Evolutionary conservation across 352 stramenopile genomes (phyloP), one percentile per base, ranked within the genome.

Genomic region (Blastocystis sp.): DNA sequence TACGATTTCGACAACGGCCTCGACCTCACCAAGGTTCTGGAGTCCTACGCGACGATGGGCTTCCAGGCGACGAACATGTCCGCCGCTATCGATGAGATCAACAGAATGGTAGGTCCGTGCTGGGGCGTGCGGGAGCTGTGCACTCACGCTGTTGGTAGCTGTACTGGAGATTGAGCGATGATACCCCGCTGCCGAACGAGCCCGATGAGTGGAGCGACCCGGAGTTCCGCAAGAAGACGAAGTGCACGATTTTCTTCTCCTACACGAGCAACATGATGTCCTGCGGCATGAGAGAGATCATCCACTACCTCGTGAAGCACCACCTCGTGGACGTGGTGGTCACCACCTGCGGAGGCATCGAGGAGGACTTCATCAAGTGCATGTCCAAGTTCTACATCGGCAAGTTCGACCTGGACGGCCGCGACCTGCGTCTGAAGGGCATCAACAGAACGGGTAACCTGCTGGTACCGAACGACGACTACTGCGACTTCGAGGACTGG

Each of bases 221-320:
- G 2, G 90, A 89, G 74, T 94, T 93, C 89, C 94, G 94, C 62
- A 93, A 92, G 34, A 92, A 90, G 2, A 91, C 95, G 65, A 98
- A 97, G 90, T 96, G 92, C 91, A 98, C 94, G n/a, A 98, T 99
- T 87, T 99, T 99, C 91, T 92, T 99, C 38, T 94, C 93, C 3
- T 99, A 99, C 92, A 99, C 97, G 60, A 98, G 94, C 54, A 99
- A 99, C 92, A 94, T 99, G 90, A 98, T 99, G 87, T 98, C 95
- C 3, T 98, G 93, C 82, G 97, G 97, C 6, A 91, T 99, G 66
- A 93, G 97, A 76, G 97, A 99, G 91, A 95, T 97, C 7, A 94
- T 99, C 82, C 94, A 94, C 52, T 99, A 98, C 91, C 89, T 99
- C 21, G 94, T 95, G 28, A 92, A 99, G 90, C 95, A 99, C 92